Evolutionary conservation across 495 filamentous ascomycete species (phyloP).

Genomic region (Lasiosphaeriaceae sp.): DNA sequence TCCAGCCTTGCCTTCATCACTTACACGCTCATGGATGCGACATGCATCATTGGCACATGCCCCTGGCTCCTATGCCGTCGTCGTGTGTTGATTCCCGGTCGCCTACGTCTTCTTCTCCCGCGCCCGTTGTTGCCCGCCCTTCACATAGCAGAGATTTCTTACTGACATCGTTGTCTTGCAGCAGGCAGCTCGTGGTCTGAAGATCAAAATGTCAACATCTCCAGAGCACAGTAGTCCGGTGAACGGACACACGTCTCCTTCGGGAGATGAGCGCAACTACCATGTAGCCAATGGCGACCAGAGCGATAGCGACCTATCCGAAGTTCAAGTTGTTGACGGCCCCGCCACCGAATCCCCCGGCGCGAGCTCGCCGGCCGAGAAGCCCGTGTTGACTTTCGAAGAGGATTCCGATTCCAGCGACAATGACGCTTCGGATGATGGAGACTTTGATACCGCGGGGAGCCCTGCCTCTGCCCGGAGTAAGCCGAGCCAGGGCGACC

Average conservation of each 20-base stretch:
- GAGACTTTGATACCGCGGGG: constrained; percentile 69
- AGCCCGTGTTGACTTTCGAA: constrained; percentile 46
- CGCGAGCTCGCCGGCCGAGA: constrained; percentile 62
- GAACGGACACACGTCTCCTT: constrained; percentile 37
- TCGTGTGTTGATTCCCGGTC: constrained; percentile 33
- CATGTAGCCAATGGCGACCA: constrained; percentile 27
- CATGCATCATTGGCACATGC: constrained; percentile 33
- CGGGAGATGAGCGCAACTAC: constrained; percentile 23
- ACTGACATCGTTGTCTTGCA: constrained; percentile 45
- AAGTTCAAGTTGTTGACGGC: constrained; percentile 32
- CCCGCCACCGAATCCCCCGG: constrained; percentile 48
- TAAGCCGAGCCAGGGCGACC: constrained; percentile 35
- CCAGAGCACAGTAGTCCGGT: constrained; percentile 38
- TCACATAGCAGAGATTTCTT: constrained; percentile 18
- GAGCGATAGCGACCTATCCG: constrained; percentile 47
- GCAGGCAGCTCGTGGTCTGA: constrained; percentile 38
- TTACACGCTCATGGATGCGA: constrained; percentile 42
- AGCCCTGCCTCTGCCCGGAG: constrained; percentile 51
- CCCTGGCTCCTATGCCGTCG: constrained; percentile 11
- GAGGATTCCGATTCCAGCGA: constrained; percentile 48
- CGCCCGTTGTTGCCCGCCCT: constrained; percentile 18
- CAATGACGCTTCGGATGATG: constrained; percentile 74
- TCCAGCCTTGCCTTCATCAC: constrained; percentile 44
- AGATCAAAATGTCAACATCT: constrained; percentile 48
- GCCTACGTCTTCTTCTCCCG: constrained; percentile 30